Percentiles rank a stretch among this genome's conserved stretches.
These are phyloP conservation scores for Thalassiosira sp. DNA, from an alignment of 352 stramenopile genomes.

Conservation along the genomic window DNA sequence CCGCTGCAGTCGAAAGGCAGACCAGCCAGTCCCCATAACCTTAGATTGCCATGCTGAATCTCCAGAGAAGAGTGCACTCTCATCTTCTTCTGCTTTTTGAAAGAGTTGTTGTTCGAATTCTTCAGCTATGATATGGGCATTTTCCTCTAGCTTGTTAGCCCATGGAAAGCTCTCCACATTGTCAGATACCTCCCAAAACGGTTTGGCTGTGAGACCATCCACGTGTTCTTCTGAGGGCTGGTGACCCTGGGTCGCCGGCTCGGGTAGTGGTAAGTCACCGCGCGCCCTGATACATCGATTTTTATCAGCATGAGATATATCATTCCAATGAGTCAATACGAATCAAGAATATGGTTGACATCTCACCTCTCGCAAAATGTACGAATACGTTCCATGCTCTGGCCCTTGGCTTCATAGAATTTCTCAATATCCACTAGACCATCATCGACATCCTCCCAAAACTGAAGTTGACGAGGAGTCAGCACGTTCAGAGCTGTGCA, in stretches of 20 bases:
- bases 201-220: slow-evolving; percentile 80
- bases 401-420: slow-evolving; percentile 62
- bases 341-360: slow-evolving; percentile 1
- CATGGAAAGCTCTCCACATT: slow-evolving; percentile 78
- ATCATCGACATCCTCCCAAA: slow-evolving; percentile 81
- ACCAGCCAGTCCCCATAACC: slow-evolving; percentile 85
- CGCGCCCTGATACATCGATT: slow-evolving; percentile 40
- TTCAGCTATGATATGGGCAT: slow-evolving; percentile 76
- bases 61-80: slow-evolving; percentile 54
- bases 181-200: slow-evolving; percentile 78
- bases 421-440: slow-evolving; percentile 69
- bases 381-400: slow-evolving; percentile 71
- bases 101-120: slow-evolving; percentile 75
- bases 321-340: not conserved
- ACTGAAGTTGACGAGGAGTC: slow-evolving; percentile 77
- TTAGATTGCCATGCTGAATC: slow-evolving; percentile 83
- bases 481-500: slow-evolving; percentile 34
- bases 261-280: slow-evolving; percentile 54
- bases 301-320: slow-evolving; percentile 14
- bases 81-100: slow-evolving; percentile 13
- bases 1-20: slow-evolving; percentile 81
- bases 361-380: slow-evolving; percentile 65
- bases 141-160: slow-evolving; percentile 74
- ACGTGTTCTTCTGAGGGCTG: slow-evolving; percentile 84
- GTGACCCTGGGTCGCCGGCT: slow-evolving; percentile 47